Conservation (phyloP, 2,329 filamentous ascomycete species). For the Xylaria hypoxylon region DNA sequence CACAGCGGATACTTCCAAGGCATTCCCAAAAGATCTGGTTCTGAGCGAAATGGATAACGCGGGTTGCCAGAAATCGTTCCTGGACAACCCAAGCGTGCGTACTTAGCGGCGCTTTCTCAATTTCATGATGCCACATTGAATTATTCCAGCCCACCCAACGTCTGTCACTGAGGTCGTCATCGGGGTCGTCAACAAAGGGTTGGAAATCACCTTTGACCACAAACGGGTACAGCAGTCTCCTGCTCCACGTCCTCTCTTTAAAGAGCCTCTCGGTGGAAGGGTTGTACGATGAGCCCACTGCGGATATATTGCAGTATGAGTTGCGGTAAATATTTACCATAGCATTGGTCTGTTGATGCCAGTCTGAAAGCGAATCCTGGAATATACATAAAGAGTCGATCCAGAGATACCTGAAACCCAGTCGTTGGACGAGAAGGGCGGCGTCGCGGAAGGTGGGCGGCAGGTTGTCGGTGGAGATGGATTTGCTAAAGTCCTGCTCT, state of each 20-base stretch:
- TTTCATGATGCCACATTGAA: neutral
- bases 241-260: neutral
- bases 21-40: constrained; percentile 3
- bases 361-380: neutral
- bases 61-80: neutral
- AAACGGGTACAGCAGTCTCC: neutral
- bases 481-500: neutral
- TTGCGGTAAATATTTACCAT: neutral
- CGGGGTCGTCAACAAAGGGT: neutral
- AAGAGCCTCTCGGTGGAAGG: neutral
- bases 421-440: neutral
- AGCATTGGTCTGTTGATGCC: neutral
- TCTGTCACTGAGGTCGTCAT: neutral
- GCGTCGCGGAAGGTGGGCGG: neutral
- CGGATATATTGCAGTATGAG: neutral
- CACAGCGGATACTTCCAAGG: neutral
- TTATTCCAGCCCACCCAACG: neutral
- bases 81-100: neutral
- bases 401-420: neutral
- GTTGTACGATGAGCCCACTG: neutral
- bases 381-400: neutral
- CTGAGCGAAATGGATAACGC: neutral
- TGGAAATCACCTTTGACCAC: neutral
- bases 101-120: neutral
- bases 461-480: neutral